Percentiles rank a stretch among this genome's conserved stretches.
These are phyloP conservation scores for Collybia mongolica DNA, from an alignment of 768 basidiomycete species.

Conservation along the genomic window DNA sequence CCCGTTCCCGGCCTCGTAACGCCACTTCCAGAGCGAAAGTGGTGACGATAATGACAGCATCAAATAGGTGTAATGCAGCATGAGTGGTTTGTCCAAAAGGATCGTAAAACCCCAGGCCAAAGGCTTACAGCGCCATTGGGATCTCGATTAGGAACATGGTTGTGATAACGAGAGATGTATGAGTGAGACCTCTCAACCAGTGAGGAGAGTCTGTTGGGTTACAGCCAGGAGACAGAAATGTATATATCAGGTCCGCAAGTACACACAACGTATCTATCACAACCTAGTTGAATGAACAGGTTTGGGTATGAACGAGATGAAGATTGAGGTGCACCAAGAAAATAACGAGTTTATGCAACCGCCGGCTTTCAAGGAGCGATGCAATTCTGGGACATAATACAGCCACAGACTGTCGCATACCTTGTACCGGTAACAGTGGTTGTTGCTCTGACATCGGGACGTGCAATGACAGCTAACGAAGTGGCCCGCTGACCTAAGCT, in stretches of 20 bases:
- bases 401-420: not conserved
- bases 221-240: constrained; percentile 59
- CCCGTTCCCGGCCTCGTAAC: constrained; percentile 65
- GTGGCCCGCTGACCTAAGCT: too few relatives aligned
- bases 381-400: constrained; percentile 36
- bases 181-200: constrained; percentile 64
- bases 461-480: too few relatives aligned
- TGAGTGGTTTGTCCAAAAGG: constrained; percentile 57
- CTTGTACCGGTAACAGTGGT: constrained; percentile 36
- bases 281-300: constrained; percentile 34
- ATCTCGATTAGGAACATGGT: constrained; percentile 78
- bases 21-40: constrained; percentile 75
- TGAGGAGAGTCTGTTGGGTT: constrained; percentile 42
- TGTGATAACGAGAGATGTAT: constrained; percentile 67
- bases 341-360: constrained; percentile 58
- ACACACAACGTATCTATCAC: constrained; percentile 67
- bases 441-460: constrained; percentile 43
- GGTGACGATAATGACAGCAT: constrained; percentile 65
- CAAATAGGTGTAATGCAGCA: constrained; percentile 70
- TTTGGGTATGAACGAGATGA: constrained; percentile 12
- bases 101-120: constrained; percentile 61
- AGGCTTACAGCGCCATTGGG: constrained; percentile 63
- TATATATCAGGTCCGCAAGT: constrained; percentile 69
- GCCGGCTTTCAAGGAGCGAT: constrained; percentile 47
- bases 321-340: constrained; percentile 44